These are phyloP conservation scores for Aspergillus pseudotamarii DNA, from an alignment of 2,329 filamentous ascomycete genomes.

Conservation along the genomic window DNA sequence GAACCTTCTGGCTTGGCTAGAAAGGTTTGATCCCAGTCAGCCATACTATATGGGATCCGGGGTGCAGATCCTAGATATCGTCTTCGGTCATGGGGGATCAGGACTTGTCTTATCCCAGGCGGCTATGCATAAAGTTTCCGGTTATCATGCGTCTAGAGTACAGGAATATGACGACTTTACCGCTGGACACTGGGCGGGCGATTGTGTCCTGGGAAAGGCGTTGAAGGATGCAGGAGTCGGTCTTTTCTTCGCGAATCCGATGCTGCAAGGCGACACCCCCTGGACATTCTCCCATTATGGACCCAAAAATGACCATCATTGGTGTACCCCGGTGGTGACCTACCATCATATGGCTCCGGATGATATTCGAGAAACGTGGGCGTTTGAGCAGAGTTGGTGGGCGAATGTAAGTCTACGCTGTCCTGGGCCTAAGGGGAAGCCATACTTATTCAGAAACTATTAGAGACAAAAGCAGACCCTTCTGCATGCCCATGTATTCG, in stretches of 20 bases:
- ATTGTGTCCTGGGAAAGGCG: not conserved
- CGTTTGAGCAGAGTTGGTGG: not conserved
- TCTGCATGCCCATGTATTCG: not conserved
- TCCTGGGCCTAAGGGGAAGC: not conserved
- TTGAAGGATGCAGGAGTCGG: not conserved
- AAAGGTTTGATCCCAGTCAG: conserved; percentile 46
- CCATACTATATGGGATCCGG: conserved; percentile 57
- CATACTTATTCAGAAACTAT: not conserved
- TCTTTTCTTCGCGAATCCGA: not conserved
- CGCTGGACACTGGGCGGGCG: not conserved
- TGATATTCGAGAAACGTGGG: not conserved
- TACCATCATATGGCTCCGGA: not conserved
- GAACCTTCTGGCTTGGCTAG: conserved; percentile 54
- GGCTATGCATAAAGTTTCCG: not conserved
- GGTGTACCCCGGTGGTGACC: not conserved
- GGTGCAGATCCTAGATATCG: conserved; percentile 41
- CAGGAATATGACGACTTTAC: not conserved
- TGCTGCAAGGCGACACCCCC: not conserved
- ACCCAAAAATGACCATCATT: not conserved
- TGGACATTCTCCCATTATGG: not conserved
- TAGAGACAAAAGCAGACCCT: not conserved
- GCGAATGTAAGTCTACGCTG: not conserved
- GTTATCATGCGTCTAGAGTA: not conserved
- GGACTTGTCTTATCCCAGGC: conserved; percentile 51
- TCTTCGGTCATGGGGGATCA: conserved; percentile 60